Evolutionary conservation across 352 stramenopile genomes (phyloP), one percentile per base, ranked within the genome.

Genomic region (Globisporangium iwayamae): DNA sequence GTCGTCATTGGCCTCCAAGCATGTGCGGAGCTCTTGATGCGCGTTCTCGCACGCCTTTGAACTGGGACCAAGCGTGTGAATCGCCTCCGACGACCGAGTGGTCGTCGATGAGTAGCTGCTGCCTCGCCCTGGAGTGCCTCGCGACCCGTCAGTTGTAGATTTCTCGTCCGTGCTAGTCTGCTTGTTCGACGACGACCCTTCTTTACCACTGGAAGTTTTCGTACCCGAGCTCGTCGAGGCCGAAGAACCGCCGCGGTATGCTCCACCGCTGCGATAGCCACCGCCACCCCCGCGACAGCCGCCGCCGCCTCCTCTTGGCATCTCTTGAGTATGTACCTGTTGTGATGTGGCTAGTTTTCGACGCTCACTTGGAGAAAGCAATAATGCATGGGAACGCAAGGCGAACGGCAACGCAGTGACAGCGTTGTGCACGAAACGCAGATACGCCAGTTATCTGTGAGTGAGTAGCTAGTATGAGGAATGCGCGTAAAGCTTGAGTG

Each of bases 11-110:
- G 47, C 47, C 47, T 54, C 47, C 10, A 54, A 8, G 30, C 56
- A 62, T 45, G 56, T n/a, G 7, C 56, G 56, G 30, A 62, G 56
- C 10, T 62, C 28, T 4, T 28, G 18, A 18, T 55, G 45, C n/a
- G 45, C 28, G 46, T 34, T 55, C 28, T 34, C 2, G 22, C 47
- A 54, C 47, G 28, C 22, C 25, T 54, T 36, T 20, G 22, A 54
- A 22, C 47, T 54, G 47, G 47, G 22, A 0, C 47, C 47, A n/a
- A 54, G 47, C 22, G 47, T 54, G 22, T 54, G 47, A 9, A 36
- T 54, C 22, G 2, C 47, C 22, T 54, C 22, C 13, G 47, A 54
- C 47, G 22, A 34, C 14, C 10, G 47, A n/a, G 47, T 53, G 10
- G 47, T 60, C 2, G 41, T 4, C 16, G 10, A 39, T 20, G 55